Base-by-base conservation (phyloP, 805 yeast species). In the Cyberlindnera suaveolens region DNA sequence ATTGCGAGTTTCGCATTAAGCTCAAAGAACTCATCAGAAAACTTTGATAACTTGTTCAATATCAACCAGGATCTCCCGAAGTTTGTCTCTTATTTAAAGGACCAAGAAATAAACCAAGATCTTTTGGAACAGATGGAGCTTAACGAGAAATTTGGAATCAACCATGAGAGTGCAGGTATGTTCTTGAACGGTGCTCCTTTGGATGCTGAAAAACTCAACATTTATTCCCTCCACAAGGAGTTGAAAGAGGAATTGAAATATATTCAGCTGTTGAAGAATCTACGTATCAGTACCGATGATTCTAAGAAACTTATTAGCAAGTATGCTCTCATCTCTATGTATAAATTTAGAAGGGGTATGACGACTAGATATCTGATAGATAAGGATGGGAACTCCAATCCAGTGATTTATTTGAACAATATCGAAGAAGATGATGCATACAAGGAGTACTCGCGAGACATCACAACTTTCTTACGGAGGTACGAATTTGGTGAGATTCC, bases 401-500 rank as follows among this genome's bases (percentile, higher is more conserved):
- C 55, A 0, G 74, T 89, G 7, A 69, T 84, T 1, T 89, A 79
- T 66, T 71, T 91, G 54, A 93, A 91, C 56, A 85, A 93, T 59
- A 65, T 91, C 6, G 95, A 80, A 50, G 56, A 48, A 0, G 96
- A 87, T 56, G 53, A 58, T 1, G 70, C 66, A 29, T 89, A 85
- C 56, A 53, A 60, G 1, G 59, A 64, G 8, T 73, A 72, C 54
- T 57, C 76, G 1, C 57, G 64, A 19, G 68, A 82, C 34, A 58
- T 74, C 11, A 61, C 65, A 8, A 69, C 65, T 0, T 83, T 83
- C 54, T 52, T 75, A 33, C 61, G 65, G n/a, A 60, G 63, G 27
- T 58, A 66, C 7, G 67, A 74, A 31, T 70, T 70, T 27, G 88
- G 85, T 8, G 81, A 78, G 54, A 64, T 87, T 15, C 96, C 95